Conservation (phyloP, 306 rosid species). For the Vigna unguiculata region DNA sequence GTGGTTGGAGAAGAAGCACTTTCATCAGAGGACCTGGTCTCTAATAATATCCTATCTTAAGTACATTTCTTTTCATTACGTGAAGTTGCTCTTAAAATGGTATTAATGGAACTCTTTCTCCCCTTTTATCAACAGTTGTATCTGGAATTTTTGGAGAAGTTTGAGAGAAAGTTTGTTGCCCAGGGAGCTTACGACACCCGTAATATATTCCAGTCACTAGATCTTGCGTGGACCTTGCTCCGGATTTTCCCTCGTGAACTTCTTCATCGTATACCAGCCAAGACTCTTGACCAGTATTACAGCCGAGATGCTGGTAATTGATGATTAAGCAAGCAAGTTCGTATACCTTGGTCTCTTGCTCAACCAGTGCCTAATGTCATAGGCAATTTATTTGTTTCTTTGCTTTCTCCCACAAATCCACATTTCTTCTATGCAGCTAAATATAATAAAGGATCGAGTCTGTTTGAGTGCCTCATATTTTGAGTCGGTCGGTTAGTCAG, state of each 20-base stretch:
- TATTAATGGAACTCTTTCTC: constrained; percentile 29
- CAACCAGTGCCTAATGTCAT: constrained; percentile 50
- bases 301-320: constrained; percentile 91
- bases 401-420: constrained; percentile 48
- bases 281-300: constrained; percentile 90
- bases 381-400: constrained; percentile 54
- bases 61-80: constrained; percentile 11
- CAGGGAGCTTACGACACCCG: constrained; percentile 99
- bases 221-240: constrained; percentile 97
- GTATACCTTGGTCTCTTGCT: constrained; percentile 43
- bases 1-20: constrained; percentile 99
- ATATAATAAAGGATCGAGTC: constrained; percentile 56
- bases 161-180: constrained; percentile 93
- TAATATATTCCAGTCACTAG: constrained; percentile 96
- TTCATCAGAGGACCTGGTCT: constrained; percentile 97
- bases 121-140: constrained; percentile 68
- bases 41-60: constrained; percentile 28
- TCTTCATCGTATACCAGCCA: constrained; percentile 98
- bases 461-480: constrained; percentile 55
- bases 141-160: constrained; percentile 98
- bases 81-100: constrained; percentile 27
- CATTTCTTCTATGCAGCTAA: constrained; percentile 53
- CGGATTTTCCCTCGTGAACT: constrained; percentile 99
- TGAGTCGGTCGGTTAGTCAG: constrained; percentile 48
- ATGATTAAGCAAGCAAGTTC: constrained; percentile 45